These are phyloP conservation scores for Colletotrichum musae DNA, from an alignment of 2,329 filamentous ascomycete genomes.

Conservation along the genomic window DNA sequence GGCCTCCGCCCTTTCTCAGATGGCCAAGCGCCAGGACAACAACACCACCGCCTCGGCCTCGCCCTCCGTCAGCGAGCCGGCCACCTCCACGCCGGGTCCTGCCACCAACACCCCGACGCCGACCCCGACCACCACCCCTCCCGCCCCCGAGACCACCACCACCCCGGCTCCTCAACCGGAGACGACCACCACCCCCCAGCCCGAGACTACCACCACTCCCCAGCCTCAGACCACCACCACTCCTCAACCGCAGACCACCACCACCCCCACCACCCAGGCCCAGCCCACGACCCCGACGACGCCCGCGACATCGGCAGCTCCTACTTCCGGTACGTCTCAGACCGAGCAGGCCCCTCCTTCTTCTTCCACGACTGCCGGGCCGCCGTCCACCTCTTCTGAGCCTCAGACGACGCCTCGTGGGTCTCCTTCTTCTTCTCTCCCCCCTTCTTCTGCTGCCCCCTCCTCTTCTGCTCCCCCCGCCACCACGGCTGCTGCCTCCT, in stretches of 20 bases:
- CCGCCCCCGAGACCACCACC: conserved; percentile 32
- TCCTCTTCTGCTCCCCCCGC: conserved; percentile 45
- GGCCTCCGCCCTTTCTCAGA: conserved; percentile 73
- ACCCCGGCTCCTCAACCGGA: conserved; percentile 22
- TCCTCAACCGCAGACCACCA: conserved; percentile 25
- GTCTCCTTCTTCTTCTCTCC: conserved; percentile 43
- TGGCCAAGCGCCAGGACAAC: conserved; percentile 73
- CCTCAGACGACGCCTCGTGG: conserved; percentile 40
- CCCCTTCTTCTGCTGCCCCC: conserved; percentile 48
- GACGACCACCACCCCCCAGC: conserved; percentile 26
- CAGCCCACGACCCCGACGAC: conserved; percentile 42
- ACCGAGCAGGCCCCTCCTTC: conserved; percentile 43
- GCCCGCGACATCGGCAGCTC: conserved; percentile 47
- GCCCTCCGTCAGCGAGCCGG: conserved; percentile 38
- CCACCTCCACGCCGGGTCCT: conserved; percentile 31
- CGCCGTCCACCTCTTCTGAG: conserved; percentile 46
- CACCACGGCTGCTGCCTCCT: conserved; percentile 27
- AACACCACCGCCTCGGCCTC: conserved; percentile 48
- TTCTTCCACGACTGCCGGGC: conserved; percentile 48
- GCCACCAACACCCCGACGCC: conserved; percentile 41
- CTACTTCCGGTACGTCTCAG: conserved; percentile 46
- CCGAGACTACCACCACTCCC: conserved; percentile 29
- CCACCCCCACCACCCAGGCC: conserved; percentile 35
- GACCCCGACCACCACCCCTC: conserved; percentile 44
- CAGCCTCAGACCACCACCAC: conserved; percentile 31